phyloP scores from a whole-genome alignment of 768 basidiomycete species.

The Chlorophyllum brunneum region DNA sequence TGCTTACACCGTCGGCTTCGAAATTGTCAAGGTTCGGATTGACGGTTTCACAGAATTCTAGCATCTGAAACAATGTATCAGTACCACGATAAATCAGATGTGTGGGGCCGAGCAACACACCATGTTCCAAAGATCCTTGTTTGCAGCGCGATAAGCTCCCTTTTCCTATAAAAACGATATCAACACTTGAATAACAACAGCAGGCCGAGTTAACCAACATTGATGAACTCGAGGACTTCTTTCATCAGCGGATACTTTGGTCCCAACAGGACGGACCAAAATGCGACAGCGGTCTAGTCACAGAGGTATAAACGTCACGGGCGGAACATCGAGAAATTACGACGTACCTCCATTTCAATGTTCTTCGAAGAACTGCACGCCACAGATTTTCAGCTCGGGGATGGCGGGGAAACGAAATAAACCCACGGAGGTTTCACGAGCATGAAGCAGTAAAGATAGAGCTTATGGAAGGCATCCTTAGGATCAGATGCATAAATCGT shows the following conservation, averaged over 20 bases:
- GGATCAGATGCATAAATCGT: conserved; percentile 43
- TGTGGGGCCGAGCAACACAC: conserved; percentile 30
- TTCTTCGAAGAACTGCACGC: conserved; percentile 59
- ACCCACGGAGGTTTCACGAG: conserved; percentile 66
- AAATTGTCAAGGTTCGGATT: conserved; percentile 59
- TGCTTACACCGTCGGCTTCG: conserved; percentile 67
- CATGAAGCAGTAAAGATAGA: conserved; percentile 70
- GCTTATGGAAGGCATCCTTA: conserved; percentile 51
- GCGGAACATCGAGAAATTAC: background rate
- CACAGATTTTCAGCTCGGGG: background rate
- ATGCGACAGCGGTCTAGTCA: conserved; percentile 58
- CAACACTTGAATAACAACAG: background rate
- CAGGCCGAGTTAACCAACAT: conserved; percentile 33
- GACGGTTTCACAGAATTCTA: conserved; percentile 71
- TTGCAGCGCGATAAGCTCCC: conserved; percentile 69
- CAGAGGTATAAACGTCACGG: background rate
- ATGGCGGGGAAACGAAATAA: background rate
- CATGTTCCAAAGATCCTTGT: conserved; percentile 87
- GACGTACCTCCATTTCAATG: conserved; percentile 74
- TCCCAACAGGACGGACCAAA: conserved; percentile 74
- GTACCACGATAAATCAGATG: background rate
- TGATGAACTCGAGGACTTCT: conserved; percentile 66
- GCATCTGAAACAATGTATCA: conserved; percentile 42
- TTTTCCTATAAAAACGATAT: conserved; percentile 34
- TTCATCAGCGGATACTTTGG: conserved; percentile 62